Evolutionary conservation across 2,329 filamentous ascomycete species (phyloP).

Genomic region (Epichloe baconii): DNA sequence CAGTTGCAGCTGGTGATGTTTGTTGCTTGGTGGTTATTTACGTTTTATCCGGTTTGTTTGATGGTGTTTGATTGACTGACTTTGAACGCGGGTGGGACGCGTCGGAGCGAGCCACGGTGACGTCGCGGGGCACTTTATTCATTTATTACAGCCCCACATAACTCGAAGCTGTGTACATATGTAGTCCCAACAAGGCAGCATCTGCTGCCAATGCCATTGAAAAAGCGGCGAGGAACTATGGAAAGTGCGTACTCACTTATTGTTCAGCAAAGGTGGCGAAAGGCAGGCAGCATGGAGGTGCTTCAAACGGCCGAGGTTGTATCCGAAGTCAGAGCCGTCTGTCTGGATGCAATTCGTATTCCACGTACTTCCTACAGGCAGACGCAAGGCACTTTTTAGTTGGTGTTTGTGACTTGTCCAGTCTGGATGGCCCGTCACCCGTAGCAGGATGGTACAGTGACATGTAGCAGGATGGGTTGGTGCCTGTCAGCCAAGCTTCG

Average conservation of each 20-base stretch:
- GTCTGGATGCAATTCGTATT: too few species aligned
- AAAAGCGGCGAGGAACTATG: background rate
- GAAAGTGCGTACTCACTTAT: background rate
- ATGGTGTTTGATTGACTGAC: background rate
- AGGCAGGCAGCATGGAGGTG: too few species aligned
- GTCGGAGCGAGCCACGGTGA: background rate
- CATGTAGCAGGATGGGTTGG: too few species aligned
- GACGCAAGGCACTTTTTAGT: too few species aligned
- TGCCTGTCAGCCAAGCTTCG: background rate
- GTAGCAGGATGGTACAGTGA: too few species aligned
- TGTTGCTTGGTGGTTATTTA: background rate
- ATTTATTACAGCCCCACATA: too few species aligned
- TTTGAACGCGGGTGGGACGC: background rate
- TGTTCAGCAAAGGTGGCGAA: background rate
- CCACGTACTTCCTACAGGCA: too few species aligned
- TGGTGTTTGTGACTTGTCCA: too few species aligned
- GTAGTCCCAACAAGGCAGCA: conserved; percentile 60
- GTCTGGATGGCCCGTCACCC: too few species aligned
- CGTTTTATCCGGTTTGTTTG: background rate
- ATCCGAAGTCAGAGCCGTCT: too few species aligned
- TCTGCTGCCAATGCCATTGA: conserved; percentile 23
- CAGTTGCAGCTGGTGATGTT: background rate
- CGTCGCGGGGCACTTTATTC: background rate
- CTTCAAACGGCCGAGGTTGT: too few species aligned
- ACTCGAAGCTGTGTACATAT: too few species aligned